Conservation (phyloP, 1,284 basidiomycete species). For the Austroboletus olivaceoglutinosus region DNA sequence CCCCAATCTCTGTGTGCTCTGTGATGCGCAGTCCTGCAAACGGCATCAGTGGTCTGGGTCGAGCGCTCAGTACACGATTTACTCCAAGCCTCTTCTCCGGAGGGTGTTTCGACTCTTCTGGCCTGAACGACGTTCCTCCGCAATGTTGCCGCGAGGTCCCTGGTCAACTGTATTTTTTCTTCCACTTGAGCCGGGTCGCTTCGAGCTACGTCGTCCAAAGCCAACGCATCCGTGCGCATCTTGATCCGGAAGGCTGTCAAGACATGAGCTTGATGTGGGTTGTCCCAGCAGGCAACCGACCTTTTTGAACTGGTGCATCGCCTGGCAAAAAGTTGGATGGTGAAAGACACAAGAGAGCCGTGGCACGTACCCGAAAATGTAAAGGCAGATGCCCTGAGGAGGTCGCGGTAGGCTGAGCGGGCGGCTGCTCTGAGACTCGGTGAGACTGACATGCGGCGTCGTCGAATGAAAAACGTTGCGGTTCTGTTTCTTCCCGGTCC, state of each 20-base stretch:
- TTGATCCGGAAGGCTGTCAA: slow-evolving; percentile 64
- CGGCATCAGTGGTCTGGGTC: slow-evolving; percentile 1
- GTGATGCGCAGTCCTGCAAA: slow-evolving; percentile 59
- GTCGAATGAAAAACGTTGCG: background rate
- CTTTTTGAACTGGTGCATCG: slow-evolving; percentile 53
- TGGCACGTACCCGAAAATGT: slow-evolving; percentile 59
- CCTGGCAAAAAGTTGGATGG: slow-evolving; percentile 36
- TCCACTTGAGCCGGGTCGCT: slow-evolving; percentile 50
- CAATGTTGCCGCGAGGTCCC: slow-evolving; percentile 64
- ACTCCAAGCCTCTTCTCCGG: slow-evolving; percentile 57
- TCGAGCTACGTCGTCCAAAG: slow-evolving; percentile 41
- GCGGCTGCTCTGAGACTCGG: slow-evolving; percentile 50
- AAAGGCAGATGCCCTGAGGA: slow-evolving; percentile 59
- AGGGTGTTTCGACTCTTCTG: slow-evolving; percentile 36
- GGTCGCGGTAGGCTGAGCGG: slow-evolving; percentile 67
- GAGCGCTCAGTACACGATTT: slow-evolving; percentile 18
- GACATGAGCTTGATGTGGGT: slow-evolving; percentile 6
- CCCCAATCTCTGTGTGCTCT: slow-evolving; percentile 69
- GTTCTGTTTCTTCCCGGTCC: background rate
- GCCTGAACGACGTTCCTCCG: slow-evolving; percentile 75
- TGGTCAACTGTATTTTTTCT: slow-evolving; percentile 53
- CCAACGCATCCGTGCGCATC: slow-evolving; percentile 50
- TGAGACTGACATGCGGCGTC: slow-evolving; percentile 43
- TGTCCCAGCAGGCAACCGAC: slow-evolving; percentile 31
- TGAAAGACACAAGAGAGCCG: background rate